Conservation (phyloP, 164 flowering plant species). For the Chimonanthus praecox region DNA sequence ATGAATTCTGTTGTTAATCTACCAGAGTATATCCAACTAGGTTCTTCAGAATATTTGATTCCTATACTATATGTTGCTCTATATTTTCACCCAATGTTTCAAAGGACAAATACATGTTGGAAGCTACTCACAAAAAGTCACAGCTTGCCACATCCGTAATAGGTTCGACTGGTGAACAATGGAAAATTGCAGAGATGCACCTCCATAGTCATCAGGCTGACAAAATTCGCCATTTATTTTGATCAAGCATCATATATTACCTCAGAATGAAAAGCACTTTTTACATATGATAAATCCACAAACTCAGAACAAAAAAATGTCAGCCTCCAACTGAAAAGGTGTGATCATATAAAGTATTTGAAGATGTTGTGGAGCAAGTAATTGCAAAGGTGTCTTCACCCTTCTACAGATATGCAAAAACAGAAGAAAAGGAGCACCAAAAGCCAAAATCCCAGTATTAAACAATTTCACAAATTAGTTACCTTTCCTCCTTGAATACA, state of each 20-base stretch:
- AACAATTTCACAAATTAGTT: not conserved
- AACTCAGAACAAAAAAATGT: not conserved
- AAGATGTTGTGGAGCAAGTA: not conserved
- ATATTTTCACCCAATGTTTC: not conserved
- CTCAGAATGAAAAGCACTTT: not conserved
- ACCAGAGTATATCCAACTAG: no score
- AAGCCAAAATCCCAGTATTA: not conserved
- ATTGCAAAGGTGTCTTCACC: not conserved
- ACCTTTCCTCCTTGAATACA: conserved; percentile 92
- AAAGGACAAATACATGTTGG: not conserved
- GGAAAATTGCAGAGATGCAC: not conserved
- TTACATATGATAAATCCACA: not conserved
- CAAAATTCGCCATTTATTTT: not conserved
- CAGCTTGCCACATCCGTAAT: no score
- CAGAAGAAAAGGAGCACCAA: not conserved
- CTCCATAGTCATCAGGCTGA: not conserved
- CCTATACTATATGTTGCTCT: no score
- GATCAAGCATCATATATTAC: not conserved
- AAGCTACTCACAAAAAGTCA: no score
- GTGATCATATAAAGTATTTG: no score
- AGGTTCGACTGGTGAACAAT: not conserved
- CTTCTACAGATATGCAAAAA: not conserved
- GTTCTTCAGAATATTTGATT: no score
- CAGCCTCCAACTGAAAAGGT: not conserved
- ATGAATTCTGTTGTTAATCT: no score